Percentiles rank a stretch among this genome's conserved stretches.
Evolutionary conservation across 805 yeast species (phyloP).

Genomic region (Monosporozyma yasuniensis): DNA sequence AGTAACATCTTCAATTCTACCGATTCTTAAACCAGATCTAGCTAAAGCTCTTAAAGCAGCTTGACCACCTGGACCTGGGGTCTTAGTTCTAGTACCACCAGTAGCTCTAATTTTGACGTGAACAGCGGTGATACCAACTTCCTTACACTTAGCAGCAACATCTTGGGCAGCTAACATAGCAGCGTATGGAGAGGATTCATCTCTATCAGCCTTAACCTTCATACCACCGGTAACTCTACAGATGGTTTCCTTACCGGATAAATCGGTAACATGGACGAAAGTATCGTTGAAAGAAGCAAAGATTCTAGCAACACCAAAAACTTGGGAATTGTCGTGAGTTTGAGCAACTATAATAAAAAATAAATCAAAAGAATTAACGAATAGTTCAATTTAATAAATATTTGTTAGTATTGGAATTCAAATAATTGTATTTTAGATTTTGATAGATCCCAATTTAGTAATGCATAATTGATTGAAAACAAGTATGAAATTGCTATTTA

Average conservation of each 20-base stretch:
- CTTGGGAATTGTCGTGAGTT: constrained; percentile 96
- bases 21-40: constrained; percentile 99
- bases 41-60: constrained; percentile 98
- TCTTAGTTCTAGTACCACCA: constrained; percentile 99
- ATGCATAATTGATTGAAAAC: background rate
- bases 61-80: constrained; percentile 99
- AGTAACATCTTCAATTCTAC: constrained; percentile 99
- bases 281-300: constrained; percentile 99
- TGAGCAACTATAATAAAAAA: constrained; percentile 33
- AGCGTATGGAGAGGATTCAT: constrained; percentile 99
- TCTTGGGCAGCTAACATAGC: constrained; percentile 99
- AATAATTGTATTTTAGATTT: background rate
- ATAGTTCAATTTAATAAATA: background rate
- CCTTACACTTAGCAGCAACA: constrained; percentile 97
- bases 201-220: constrained; percentile 99
- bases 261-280: constrained; percentile 98
- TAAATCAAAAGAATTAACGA: background rate
- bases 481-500: background rate
- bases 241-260: constrained; percentile 99
- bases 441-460: background rate
- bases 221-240: constrained; percentile 99
- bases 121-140: constrained; percentile 99
- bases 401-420: constrained; percentile 2
- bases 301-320: constrained; percentile 99
- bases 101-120: constrained; percentile 99